Evolutionary conservation across 2,329 filamentous ascomycete genomes (phyloP), one percentile per base, ranked within the genome.

Genomic region (Monosporascus cannonballus): DNA sequence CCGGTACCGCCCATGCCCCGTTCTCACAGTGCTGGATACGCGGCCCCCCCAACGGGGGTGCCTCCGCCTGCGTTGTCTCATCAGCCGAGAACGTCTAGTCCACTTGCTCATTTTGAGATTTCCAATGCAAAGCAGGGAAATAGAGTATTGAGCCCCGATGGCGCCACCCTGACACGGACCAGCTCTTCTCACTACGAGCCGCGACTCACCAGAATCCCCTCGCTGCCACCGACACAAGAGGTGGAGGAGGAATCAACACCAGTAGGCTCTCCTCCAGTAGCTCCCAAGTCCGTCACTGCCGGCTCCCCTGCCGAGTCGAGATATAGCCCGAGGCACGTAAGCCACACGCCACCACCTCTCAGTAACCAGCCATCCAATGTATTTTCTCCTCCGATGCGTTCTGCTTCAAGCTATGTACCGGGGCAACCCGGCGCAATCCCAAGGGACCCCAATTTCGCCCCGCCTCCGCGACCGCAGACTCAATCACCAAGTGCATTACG

Each of bases 11-110:
- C 71, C 24, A 63, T 61, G 20, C 64, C 71, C 6, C 73, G 77
- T 14, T 68, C 71, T 2, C 56, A 66, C 6, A 69, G 64, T 20
- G 67, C 70, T n/a, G 72, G 67, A 46, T 76, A 79, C 25, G 61
- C 71, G 6, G 69, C 67, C 20, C 8, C 30, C 30, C 30, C 42
- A n/a, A 14, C 14, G 24, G 42, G 24, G 24, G 65, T 70, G 1
- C 68, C 75, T 8, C 73, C 77, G 25, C 70, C 79, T 15, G 67
- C 75, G 38, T 69, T 85, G 41, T 72, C 81, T 47, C 81, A 86
- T 61, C 76, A 83, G 56, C 83, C 84, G 8, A 74, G 84, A 56
- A 86, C 84, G 2, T 86, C 83, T 2, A 87, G 84, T 57, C 84
- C 84, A 1, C 67, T 86, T 54, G 83, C 83, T 6, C 81, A 86